Evolutionary conservation across 2,329 filamentous ascomycete species (phyloP), one percentile per base, ranked within the genome.

Genomic region (Clonostachys byssicola): DNA sequence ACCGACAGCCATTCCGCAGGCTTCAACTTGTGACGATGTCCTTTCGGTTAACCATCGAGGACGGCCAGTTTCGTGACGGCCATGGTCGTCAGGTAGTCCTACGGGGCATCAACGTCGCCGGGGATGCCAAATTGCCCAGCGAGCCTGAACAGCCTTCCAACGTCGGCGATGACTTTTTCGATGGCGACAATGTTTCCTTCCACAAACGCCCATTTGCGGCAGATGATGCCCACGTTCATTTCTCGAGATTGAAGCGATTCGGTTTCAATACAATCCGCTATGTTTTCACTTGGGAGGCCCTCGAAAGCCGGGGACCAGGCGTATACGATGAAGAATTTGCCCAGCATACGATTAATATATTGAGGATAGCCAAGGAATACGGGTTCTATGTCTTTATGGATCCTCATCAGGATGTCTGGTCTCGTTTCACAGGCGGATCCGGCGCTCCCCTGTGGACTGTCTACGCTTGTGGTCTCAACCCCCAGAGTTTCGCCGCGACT

Each of bases 331-430:
- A 99, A 61, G 85, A 88, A 51, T 99, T 89, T 79, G 92, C 97
- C 54, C 78, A 88, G 54, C 90, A 95, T 63, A 99, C 94, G 1
- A 90, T 99, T 54, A 80, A 89, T 38, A 75, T 96, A 12, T 68
- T 99, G 56, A 80, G 91, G 48, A 75, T 91, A 53, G 92, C 92
- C 36, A 96, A 92, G 63, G 77, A 83, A 36, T 97, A 95, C 72
- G 89, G 89, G 30, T 96, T 99, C 65, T 96, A 95, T 60, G 78
- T 99, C 44, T 97, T 96, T 63, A 96, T 99, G 90, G 95, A 99
- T 58, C 92, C 95, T 17, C 94, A 99, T 65, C 94, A 99, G 74
- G 94, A 99, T 72, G 92, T 97, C 57, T 99, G 94, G 94, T 96
- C 92, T 34, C 81, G 94, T 47, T 94, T 94, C 61, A 91, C 89